These are phyloP conservation scores for Batrachochytrium dendrobatidis DNA, from an alignment of 371 early-diverging fungal genomes.

Conservation along the genomic window DNA sequence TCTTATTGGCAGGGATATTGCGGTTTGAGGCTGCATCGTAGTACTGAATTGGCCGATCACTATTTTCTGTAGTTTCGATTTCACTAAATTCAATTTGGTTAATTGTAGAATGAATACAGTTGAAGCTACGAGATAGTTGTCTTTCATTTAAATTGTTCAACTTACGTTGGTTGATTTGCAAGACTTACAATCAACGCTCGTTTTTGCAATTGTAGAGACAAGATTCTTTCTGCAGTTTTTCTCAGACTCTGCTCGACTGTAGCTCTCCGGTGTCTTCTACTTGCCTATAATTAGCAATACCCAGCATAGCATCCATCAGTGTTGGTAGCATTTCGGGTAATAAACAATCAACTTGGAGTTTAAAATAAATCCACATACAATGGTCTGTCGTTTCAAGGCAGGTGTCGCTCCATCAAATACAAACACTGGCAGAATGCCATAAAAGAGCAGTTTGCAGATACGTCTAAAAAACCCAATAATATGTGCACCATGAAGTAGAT, in stretches of 20 bases:
- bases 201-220: no score
- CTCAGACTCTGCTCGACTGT: conserved; percentile 36
- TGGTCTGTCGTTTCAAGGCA: conserved; percentile 68
- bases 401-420: conserved; percentile 94
- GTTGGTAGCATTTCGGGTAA: background rate
- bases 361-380: conserved; percentile 36
- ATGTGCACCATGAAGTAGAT: conserved; percentile 73
- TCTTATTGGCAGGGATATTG: no score
- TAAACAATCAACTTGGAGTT: background rate
- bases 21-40: no score
- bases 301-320: background rate
- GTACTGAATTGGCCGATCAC: no score
- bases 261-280: conserved; percentile 31
- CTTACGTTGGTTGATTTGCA: no score
- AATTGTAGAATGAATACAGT: no score
- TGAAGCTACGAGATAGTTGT: no score
- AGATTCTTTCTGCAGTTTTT: no score
- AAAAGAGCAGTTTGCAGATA: conserved; percentile 88
- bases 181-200: no score
- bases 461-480: conserved; percentile 89
- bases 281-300: background rate
- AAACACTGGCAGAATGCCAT: conserved; percentile 88
- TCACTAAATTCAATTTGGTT: no score
- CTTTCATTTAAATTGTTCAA: no score
- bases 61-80: no score